Conservation (phyloP, 768 basidiomycete genomes). For the Dacryopinax primogenitus region DNA sequence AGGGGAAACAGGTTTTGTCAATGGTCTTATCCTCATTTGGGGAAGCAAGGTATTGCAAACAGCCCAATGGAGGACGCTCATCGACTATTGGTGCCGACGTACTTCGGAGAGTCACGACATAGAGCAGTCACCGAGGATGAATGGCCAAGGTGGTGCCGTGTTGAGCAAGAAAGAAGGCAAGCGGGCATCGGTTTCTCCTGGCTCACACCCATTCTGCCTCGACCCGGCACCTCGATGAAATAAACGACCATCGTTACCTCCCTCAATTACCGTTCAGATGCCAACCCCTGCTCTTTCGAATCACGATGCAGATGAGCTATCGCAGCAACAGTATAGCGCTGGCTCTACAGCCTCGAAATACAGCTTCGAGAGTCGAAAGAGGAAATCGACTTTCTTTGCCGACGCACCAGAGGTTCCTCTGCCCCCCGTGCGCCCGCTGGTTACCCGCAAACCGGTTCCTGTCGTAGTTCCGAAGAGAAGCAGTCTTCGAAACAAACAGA, state of each 20-base stretch:
- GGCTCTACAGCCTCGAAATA: not conserved
- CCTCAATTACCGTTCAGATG: not conserved
- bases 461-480: not conserved
- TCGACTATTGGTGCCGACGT: not conserved
- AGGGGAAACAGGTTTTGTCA: constrained; percentile 39
- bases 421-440: not conserved
- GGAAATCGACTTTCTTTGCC: not conserved
- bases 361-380: not conserved
- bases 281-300: not conserved
- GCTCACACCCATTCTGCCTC: not conserved
- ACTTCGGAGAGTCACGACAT: not conserved
- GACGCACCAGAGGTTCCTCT: not conserved
- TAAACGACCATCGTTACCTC: not conserved
- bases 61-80: not conserved
- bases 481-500: not conserved
- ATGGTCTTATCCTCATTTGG: constrained; percentile 42
- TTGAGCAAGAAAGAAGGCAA: not conserved
- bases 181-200: not conserved
- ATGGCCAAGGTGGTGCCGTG: not conserved
- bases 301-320: not conserved
- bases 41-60: not conserved
- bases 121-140: not conserved
- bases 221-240: not conserved
- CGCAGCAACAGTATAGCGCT: not conserved
- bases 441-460: not conserved